Evolutionary conservation across 371 early-diverging fungal genomes (phyloP).

Genomic region (Mucor sp.): DNA sequence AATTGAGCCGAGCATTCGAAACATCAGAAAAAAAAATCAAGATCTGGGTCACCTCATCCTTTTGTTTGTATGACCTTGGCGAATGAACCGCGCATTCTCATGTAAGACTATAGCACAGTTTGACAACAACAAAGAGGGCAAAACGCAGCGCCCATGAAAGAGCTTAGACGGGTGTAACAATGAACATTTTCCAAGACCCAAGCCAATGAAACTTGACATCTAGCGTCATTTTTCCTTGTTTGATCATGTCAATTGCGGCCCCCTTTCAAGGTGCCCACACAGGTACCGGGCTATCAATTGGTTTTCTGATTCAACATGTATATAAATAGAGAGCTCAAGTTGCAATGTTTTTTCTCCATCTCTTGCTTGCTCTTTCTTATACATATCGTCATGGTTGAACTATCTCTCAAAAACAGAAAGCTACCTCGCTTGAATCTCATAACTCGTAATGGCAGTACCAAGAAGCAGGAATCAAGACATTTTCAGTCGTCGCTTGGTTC

Average conservation of each 20-base stretch:
- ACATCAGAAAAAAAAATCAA: neutral
- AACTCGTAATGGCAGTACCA: neutral
- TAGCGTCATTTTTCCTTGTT: neutral
- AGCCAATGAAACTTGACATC: constrained; percentile 1
- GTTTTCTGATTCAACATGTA: neutral
- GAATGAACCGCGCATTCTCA: neutral
- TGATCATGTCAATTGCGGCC: neutral
- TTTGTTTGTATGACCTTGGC: neutral
- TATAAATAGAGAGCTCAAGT: neutral
- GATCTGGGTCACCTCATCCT: neutral
- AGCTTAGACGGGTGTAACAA: neutral
- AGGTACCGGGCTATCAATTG: constrained; percentile 7
- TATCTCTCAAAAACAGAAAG: neutral
- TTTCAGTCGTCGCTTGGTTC: neutral
- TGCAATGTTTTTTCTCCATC: neutral
- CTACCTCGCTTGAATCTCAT: neutral
- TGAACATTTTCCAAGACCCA: neutral
- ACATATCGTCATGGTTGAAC: neutral
- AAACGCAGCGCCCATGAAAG: neutral
- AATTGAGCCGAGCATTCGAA: neutral
- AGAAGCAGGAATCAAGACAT: neutral
- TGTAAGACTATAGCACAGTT: neutral
- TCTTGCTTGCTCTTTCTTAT: neutral
- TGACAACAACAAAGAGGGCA: neutral
- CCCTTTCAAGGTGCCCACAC: neutral